Percentiles rank a stretch among this genome's conserved stretches.
These are phyloP conservation scores for Haplosporangium gracile DNA, from an alignment of 192 early-diverging fungal genomes.

Conservation along the genomic window DNA sequence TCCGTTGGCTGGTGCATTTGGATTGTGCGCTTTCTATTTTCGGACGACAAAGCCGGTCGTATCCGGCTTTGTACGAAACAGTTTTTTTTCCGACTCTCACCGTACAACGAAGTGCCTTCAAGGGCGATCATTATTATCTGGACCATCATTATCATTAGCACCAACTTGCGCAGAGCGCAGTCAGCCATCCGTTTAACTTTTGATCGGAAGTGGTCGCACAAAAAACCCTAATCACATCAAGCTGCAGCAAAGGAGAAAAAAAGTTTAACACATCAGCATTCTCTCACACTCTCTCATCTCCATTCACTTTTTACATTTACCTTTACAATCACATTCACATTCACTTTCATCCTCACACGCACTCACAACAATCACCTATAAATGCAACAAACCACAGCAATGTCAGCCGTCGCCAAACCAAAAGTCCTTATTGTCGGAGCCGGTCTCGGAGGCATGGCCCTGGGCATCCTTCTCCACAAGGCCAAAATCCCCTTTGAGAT, in stretches of 20 bases:
- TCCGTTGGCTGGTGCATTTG: not conserved
- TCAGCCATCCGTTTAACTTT: too few relatives aligned
- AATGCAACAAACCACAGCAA: not conserved
- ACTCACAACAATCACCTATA: too few relatives aligned
- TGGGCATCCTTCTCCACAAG: slow-evolving; percentile 1
- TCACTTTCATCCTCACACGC: too few relatives aligned
- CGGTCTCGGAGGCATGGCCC: not conserved
- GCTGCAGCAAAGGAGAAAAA: too few relatives aligned
- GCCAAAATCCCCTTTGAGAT: slow-evolving; percentile 4
- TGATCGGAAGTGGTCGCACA: too few relatives aligned
- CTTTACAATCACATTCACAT: slow-evolving; percentile 18
- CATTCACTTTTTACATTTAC: not conserved
- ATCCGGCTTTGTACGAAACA: not conserved
- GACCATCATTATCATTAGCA: too few relatives aligned
- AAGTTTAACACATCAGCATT: not conserved
- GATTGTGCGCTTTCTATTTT: not conserved
- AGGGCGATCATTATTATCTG: too few relatives aligned
- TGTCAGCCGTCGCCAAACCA: not conserved
- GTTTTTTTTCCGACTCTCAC: not conserved
- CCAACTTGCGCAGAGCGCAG: too few relatives aligned
- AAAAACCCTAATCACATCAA: too few relatives aligned
- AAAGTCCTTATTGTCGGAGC: not conserved
- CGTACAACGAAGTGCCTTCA: too few relatives aligned
- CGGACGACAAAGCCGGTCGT: not conserved
- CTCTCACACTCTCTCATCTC: not conserved